Evolutionary conservation across 2,329 filamentous ascomycete genomes (phyloP), one percentile per base, ranked within the genome.

Genomic region (Colletotrichum sp.): DNA sequence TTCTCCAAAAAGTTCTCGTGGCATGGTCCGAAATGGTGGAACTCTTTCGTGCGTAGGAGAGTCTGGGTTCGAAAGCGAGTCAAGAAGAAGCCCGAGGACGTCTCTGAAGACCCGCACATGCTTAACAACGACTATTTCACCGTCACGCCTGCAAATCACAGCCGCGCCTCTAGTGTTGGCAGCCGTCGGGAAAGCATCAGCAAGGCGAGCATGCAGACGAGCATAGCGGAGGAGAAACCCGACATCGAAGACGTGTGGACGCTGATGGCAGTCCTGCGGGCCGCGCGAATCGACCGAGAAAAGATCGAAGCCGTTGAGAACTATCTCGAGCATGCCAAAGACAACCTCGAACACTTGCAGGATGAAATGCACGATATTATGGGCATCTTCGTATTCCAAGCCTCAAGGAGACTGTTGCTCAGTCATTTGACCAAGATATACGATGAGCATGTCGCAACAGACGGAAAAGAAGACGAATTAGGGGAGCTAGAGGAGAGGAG

Each of bases 21-120:
- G 97, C 97, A 99, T 84, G 93, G 93, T 5, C 94, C 94, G 21
- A 94, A 92, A 30, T 99, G 96, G 96, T 98, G 95, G 85, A 96
- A 96, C 83, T 98, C 95, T 2, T 99, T 96, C 82, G 97, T 98
- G n/a, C 90, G 97, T 43, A 89, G 97, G 79, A 91, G 97, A 77
- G 92, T 95, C 26, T 99, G 97, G 97, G 92, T 96, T 71, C 90
- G 97, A 58, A 94, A 95, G 83, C 90, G 97, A 38, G 90, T 94
- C 68, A 95, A 94, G 85, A 91, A 91, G 82, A 87, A 82, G 21
- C 75, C 80, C 15, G 82, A 85, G 6, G 86, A 90, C 63, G 82
- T 87, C 52, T 82, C 84, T 28, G 83, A 85, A 66, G 90, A 93
- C 78, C 90, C 91, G 1, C 92, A 95, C 79, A 90, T 93, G 86